Percentiles rank a stretch among this genome's conserved stretches.
Conservation (phyloP, 345 rosid species). For the Heritiera littoralis region DNA sequence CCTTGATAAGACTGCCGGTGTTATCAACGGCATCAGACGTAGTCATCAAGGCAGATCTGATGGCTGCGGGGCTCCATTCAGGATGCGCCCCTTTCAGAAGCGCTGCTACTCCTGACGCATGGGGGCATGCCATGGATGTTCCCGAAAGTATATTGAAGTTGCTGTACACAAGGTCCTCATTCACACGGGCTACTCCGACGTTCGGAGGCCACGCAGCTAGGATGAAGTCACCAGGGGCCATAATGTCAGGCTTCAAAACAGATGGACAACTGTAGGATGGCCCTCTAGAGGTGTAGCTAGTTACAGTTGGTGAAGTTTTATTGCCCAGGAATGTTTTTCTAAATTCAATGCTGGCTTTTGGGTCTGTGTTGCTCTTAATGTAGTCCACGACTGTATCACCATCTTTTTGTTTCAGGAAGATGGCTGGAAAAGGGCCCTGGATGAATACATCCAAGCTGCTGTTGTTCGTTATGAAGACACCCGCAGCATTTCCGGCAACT, state of each 20-base stretch:
- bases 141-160: constrained; percentile 53
- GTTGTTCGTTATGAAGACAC: constrained; percentile 45
- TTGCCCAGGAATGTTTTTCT: constrained; percentile 30
- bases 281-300: constrained; percentile 60
- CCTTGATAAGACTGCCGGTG: constrained; percentile 29
- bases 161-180: constrained; percentile 21
- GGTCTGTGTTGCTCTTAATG: constrained; percentile 32
- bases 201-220: constrained; percentile 59
- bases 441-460: constrained; percentile 20
- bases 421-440: constrained; percentile 35
- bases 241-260: constrained; percentile 61
- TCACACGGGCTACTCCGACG: constrained; percentile 2
- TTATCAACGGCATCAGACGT: constrained; percentile 44
- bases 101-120: constrained; percentile 56
- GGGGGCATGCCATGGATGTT: constrained; percentile 67
- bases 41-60: constrained; percentile 70
- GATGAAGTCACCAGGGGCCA: constrained; percentile 52
- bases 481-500: constrained; percentile 31
- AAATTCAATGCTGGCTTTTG: constrained; percentile 45
- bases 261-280: constrained; percentile 53
- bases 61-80: constrained; percentile 60
- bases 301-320: constrained; percentile 44
- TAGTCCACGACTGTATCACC: constrained; percentile 40
- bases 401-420: constrained; percentile 30
- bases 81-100: constrained; percentile 52